Evolutionary conservation across 768 basidiomycete genomes (phyloP), one percentile per base, ranked within the genome.

Genomic region (Amanita rubescens): DNA sequence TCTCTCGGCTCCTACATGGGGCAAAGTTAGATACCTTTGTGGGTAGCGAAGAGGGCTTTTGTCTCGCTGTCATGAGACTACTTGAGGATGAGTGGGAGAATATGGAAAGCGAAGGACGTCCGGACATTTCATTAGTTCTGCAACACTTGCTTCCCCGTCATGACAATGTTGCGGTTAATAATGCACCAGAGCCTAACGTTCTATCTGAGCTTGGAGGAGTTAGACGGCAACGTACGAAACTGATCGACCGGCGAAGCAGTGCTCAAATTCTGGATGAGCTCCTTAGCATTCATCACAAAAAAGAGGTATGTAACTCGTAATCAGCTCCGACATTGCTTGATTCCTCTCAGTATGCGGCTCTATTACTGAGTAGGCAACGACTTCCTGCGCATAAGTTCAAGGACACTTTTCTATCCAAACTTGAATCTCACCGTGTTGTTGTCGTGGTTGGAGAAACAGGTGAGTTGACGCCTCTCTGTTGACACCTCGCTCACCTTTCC

Each of bases 361-460:
- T 94, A 61, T 63, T 87, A 20, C 64, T 70, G 27, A 69, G 66
- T 15, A 74, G 94, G 55, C 66, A 71, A 60, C 77, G 73, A 52
- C 73, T 96, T 15, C 94, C 94, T 10, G 91, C 92, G 1, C 95
- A 87, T 69, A 63, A 75, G 20, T 79, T 81, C 10, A 78, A 77
- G 61, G 75, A 80, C 19, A 70, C 77, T 12, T 90, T 96, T 58
- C 67, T 93, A 44, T 52, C 70, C 12, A 62, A 74, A 19, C 69
- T 96, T 8, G 72, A 78, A 34, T 68, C 63, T 9, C 81, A 80
- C 59, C 73, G 84, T 45, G 88, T 86, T 3, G 77, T 94, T 1
- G 78, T 97, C 0, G 85, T 96, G 0, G 87, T 94, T 4, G 94
- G 94, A 41, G 94, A 95, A 68, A 93, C 90, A 48, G 90, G 88